phyloP scores from a whole-genome alignment of 306 rosid genomes.

The Boehmeria nivea region DNA sequence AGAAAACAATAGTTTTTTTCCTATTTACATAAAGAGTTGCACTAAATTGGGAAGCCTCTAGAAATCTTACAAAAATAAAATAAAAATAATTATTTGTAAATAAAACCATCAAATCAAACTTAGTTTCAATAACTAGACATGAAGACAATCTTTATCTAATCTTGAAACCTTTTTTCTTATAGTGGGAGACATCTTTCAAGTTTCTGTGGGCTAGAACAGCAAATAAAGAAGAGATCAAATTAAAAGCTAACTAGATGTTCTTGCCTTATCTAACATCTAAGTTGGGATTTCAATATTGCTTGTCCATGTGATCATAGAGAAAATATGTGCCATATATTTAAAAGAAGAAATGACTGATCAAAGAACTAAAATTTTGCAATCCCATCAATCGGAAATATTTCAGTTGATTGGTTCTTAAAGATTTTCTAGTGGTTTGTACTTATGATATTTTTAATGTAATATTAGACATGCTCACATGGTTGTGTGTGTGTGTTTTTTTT shows the following conservation, averaged over 20 bases:
- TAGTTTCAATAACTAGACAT: constrained; percentile 15
- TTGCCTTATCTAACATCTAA: constrained; percentile 25
- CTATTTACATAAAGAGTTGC: background rate
- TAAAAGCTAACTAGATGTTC: constrained; percentile 27
- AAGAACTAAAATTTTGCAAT: constrained; percentile 1
- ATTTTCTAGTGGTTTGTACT: background rate
- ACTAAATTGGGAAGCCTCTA: background rate
- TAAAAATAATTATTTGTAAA: background rate
- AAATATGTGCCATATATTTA: background rate
- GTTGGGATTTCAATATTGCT: constrained; percentile 5
- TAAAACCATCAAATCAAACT: constrained; percentile 14
- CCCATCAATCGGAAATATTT: constrained; percentile 13
- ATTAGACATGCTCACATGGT: constrained; percentile 9
- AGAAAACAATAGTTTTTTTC: background rate
- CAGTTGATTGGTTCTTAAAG: constrained; percentile 1
- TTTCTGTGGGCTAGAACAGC: constrained; percentile 21
- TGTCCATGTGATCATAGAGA: background rate
- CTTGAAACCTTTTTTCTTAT: constrained; percentile 12
- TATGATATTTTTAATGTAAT: background rate
- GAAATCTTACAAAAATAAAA: background rate
- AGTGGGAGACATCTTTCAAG: constrained; percentile 37
- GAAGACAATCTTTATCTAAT: constrained; percentile 15
- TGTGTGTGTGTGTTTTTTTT: too few species aligned
- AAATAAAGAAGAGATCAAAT: constrained; percentile 5
- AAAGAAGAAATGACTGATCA: constrained; percentile 3